A percentile compares a stretch with the other conserved stretches of the same genome.
phyloP scores from a whole-genome alignment of 2,329 filamentous ascomycete species.

The Sporothrix sp. region DNA sequence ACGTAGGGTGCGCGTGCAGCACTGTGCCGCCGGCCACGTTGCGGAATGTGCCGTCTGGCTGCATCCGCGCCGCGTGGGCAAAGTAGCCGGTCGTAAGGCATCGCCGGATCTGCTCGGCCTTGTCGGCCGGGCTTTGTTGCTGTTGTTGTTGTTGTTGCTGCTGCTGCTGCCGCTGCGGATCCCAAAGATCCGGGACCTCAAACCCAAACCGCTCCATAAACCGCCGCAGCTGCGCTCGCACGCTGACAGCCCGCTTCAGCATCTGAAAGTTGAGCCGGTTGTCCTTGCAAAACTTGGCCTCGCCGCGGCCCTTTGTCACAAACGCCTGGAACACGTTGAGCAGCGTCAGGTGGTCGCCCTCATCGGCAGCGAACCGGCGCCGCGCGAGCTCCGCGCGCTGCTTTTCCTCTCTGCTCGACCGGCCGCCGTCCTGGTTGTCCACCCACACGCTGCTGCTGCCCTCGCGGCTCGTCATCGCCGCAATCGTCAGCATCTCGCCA shows the following conservation, averaged over 20 bases:
- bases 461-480: constrained; percentile 85
- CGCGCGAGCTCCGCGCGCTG: constrained; percentile 64
- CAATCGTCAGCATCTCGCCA: constrained; percentile 80
- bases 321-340: constrained; percentile 92
- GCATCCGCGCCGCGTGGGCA: constrained; percentile 87
- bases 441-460: constrained; percentile 76
- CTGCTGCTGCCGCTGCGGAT: no score
- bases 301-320: constrained; percentile 70
- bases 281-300: constrained; percentile 76
- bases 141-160: constrained; percentile 11
- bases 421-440: constrained; percentile 55
- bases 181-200: constrained; percentile 46
- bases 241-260: constrained; percentile 71
- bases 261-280: constrained; percentile 81
- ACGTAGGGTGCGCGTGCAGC: constrained; percentile 82
- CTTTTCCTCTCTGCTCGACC: constrained; percentile 38
- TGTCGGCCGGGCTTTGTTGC: constrained; percentile 23
- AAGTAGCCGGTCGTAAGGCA: constrained; percentile 90
- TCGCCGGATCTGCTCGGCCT: constrained; percentile 66
- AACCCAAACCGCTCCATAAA: constrained; percentile 82
- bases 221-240: constrained; percentile 74
- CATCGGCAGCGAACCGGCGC: constrained; percentile 78
- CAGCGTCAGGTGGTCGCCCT: constrained; percentile 87
- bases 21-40: constrained; percentile 72
- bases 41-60: constrained; percentile 79